Conservation (phyloP, 345 rosid genomes). For the Pugionium cornutum region DNA sequence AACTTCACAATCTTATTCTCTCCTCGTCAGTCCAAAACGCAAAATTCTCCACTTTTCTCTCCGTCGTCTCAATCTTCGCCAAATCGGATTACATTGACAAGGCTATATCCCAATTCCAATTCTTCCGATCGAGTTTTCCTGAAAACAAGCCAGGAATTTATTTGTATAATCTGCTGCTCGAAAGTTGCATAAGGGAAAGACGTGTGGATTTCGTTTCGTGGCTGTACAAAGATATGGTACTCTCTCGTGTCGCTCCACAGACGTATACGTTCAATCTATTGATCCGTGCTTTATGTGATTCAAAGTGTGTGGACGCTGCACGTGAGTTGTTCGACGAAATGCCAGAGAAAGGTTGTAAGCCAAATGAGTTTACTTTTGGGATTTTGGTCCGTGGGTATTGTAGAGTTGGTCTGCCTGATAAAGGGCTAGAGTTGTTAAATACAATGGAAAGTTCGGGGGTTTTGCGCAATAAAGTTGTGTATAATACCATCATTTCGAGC, state of each 20-base stretch:
- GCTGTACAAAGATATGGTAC: slow-evolving; percentile 76
- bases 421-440: slow-evolving; percentile 64
- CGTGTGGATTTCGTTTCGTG: slow-evolving; percentile 59
- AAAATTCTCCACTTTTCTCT: slow-evolving; percentile 46
- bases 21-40: slow-evolving; percentile 35
- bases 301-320: slow-evolving; percentile 67
- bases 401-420: slow-evolving; percentile 51
- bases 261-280: slow-evolving; percentile 81
- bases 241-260: slow-evolving; percentile 61
- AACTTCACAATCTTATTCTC: slow-evolving; percentile 59
- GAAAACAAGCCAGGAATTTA: slow-evolving; percentile 48
- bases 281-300: slow-evolving; percentile 65
- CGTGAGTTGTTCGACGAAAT: slow-evolving; percentile 79
- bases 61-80: slow-evolving; percentile 51
- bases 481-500: slow-evolving; percentile 72
- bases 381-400: slow-evolving; percentile 89
- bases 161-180: slow-evolving; percentile 64
- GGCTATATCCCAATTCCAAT: slow-evolving; percentile 62
- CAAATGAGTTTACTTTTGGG: slow-evolving; percentile 83
- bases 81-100: slow-evolving; percentile 49
- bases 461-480: slow-evolving; percentile 66
- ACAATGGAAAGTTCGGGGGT: slow-evolving; percentile 55
- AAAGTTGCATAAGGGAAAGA: slow-evolving; percentile 48
- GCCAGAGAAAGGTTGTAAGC: slow-evolving; percentile 70
- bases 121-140: slow-evolving; percentile 55